Evolutionary conservation across 768 basidiomycete species (phyloP).

Genomic region (Trametes gibbosa): DNA sequence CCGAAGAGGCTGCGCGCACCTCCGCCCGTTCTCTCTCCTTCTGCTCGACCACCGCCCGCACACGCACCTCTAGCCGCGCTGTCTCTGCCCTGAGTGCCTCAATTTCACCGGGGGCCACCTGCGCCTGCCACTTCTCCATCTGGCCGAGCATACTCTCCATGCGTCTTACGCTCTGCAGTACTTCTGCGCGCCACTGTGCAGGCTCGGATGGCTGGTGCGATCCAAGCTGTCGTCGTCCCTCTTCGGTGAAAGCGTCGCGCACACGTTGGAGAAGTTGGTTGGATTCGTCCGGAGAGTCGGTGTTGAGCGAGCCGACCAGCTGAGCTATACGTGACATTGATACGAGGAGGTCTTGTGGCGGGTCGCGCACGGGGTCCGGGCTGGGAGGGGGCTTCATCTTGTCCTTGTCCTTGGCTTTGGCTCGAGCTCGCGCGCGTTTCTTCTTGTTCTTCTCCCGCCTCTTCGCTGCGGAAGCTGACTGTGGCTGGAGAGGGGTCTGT

Average conservation of each 20-base stretch:
- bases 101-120: constrained; percentile 13
- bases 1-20: background rate
- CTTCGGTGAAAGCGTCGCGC: constrained; percentile 9
- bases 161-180: constrained; percentile 16
- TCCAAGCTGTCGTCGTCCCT: background rate
- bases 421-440: constrained; percentile 5
- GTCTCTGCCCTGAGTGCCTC: constrained; percentile 13
- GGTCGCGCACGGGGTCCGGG: background rate
- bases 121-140: constrained; percentile 16
- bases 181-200: constrained; percentile 15
- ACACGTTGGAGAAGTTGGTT: constrained; percentile 3
- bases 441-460: constrained; percentile 11
- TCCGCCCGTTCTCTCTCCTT: constrained; percentile 3
- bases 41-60: constrained; percentile 15
- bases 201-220: background rate
- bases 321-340: constrained; percentile 18
- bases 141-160: constrained; percentile 17
- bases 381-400: background rate
- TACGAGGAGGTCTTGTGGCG: constrained; percentile 15
- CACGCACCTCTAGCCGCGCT: constrained; percentile 10
- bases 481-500: background rate
- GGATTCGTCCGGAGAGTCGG: background rate
- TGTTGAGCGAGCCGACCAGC: constrained; percentile 11
- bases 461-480: background rate
- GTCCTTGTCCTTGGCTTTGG: constrained; percentile 11